Evolutionary conservation across 2,329 filamentous ascomycete genomes (phyloP).

Genomic region (Pyrenophora graminea): DNA sequence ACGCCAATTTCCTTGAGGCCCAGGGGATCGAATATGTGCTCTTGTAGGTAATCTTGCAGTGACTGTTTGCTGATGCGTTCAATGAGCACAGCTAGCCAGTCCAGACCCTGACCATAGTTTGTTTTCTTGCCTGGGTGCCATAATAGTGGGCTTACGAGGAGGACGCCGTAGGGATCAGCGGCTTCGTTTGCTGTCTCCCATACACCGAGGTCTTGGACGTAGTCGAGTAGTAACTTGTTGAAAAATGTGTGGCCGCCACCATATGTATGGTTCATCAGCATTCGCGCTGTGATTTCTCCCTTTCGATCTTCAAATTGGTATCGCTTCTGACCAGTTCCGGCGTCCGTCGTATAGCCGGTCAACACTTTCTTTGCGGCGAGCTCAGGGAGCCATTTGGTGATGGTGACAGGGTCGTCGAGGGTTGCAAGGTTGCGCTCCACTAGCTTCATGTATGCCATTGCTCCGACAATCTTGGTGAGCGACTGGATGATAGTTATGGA

Average conservation of each 20-base stretch:
- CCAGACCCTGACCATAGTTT: conserved; percentile 55
- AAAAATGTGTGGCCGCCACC: conserved; percentile 52
- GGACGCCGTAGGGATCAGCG: conserved; percentile 12
- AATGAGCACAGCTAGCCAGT: conserved; percentile 56
- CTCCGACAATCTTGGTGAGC: conserved; percentile 30
- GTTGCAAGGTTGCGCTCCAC: conserved; percentile 21
- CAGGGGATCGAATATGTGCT: conserved; percentile 27
- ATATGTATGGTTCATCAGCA: conserved; percentile 56
- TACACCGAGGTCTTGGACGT: conserved; percentile 15
- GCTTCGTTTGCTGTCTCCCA: conserved; percentile 21
- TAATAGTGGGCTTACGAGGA: conserved; percentile 24
- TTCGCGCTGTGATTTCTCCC: conserved; percentile 26
- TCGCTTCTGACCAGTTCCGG: conserved; percentile 6
- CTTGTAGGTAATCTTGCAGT: conserved; percentile 36
- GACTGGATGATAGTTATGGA: conserved; percentile 27
- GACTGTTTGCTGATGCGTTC: conserved; percentile 47
- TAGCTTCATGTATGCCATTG: conserved; percentile 32
- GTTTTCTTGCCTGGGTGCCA: conserved; percentile 54
- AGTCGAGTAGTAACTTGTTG: conserved; percentile 45
- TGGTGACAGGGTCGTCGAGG: conserved; percentile 23
- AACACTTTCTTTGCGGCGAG: conserved; percentile 26
- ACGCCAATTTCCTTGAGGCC: conserved; percentile 18
- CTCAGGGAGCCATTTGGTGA: conserved; percentile 24
- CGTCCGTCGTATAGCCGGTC: conserved; percentile 10
- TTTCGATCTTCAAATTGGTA: conserved; percentile 19